phyloP scores from a whole-genome alignment of 179 eudicot species.

The Camellia oleifera region DNA sequence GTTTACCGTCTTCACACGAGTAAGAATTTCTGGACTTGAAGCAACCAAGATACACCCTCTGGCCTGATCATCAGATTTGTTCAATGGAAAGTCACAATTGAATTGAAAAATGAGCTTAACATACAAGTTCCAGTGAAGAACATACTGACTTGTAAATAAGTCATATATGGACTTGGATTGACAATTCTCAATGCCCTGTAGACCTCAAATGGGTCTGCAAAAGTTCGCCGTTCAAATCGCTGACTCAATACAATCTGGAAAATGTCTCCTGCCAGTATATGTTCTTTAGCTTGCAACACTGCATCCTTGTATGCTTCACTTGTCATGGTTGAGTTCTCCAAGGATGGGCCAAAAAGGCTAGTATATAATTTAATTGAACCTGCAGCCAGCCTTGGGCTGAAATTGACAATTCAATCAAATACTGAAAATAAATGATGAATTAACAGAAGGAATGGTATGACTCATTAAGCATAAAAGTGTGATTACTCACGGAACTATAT shows the following conservation, averaged over 20 bases:
- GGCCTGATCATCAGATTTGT: slow-evolving; percentile 46
- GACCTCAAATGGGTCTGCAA: slow-evolving; percentile 98
- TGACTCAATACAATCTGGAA: slow-evolving; percentile 95
- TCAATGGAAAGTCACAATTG: neutral
- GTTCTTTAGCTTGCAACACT: slow-evolving; percentile 90
- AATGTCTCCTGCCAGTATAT: slow-evolving; percentile 93
- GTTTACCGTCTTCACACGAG: slow-evolving; percentile 81
- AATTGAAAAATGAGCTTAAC: neutral
- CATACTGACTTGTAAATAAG: slow-evolving; percentile 65
- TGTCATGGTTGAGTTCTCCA: slow-evolving; percentile 70
- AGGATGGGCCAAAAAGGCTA: slow-evolving; percentile 58
- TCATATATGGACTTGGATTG: slow-evolving; percentile 98
- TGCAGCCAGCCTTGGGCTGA: slow-evolving; percentile 77
- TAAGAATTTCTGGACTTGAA: slow-evolving; percentile 98
- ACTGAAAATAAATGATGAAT: neutral
- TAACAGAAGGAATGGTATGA: neutral
- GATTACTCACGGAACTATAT: slow-evolving; percentile 65
- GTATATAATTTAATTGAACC: slow-evolving; percentile 83
- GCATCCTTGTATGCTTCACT: slow-evolving; percentile 74
- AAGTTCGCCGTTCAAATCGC: slow-evolving; percentile 89
- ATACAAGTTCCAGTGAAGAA: slow-evolving; percentile 12
- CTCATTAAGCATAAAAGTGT: neutral
- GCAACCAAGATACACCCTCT: slow-evolving; percentile 95
- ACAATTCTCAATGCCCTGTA: slow-evolving; percentile 94
- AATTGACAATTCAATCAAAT: slow-evolving; percentile 23